Percentiles rank a stretch among this genome's conserved stretches.
Evolutionary conservation across 768 basidiomycete genomes (phyloP).

Genomic region (Lactifluus subvellereus): DNA sequence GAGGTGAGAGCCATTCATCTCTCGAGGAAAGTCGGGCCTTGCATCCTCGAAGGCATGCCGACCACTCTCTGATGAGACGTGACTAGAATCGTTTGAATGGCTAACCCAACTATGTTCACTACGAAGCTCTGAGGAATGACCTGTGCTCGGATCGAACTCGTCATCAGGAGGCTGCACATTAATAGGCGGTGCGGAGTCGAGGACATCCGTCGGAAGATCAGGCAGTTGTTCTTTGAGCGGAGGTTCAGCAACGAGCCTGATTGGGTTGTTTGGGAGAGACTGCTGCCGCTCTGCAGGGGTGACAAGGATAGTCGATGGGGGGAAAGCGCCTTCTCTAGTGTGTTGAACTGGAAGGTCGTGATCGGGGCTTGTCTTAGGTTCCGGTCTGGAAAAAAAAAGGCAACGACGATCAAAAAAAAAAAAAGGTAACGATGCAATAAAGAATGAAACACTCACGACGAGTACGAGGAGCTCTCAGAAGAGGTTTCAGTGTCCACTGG

Average conservation of each 20-base stretch:
- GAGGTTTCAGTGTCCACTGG: not conserved
- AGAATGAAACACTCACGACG: conserved; percentile 1
- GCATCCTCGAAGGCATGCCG: conserved; percentile 16
- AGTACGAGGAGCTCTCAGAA: conserved; percentile 10
- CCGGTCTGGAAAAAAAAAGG: conserved; percentile 2
- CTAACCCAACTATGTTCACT: conserved; percentile 31
- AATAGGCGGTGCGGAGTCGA: not conserved
- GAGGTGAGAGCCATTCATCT: conserved; percentile 1
- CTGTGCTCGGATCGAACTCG: not conserved
- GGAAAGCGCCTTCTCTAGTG: conserved; percentile 61
- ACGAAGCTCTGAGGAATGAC: conserved; percentile 9
- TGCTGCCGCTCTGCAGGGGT: conserved; percentile 13
- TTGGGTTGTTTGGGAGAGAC: not conserved
- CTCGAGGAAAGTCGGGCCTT: not conserved
- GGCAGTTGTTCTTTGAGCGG: conserved; percentile 11
- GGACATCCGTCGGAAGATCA: not conserved
- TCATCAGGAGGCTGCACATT: not conserved
- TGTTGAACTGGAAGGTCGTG: conserved; percentile 6
- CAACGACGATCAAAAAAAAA: conserved; percentile 1
- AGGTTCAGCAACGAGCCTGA: conserved; percentile 12
- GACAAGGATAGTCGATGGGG: conserved; percentile 37
- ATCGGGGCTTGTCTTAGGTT: not conserved
- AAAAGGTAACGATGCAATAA: not conserved
- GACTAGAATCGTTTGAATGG: conserved; percentile 19
- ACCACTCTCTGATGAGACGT: conserved; percentile 25